These are phyloP conservation scores for Ballota nigra DNA, from an alignment of 257 asterid genomes.

Conservation along the genomic window DNA sequence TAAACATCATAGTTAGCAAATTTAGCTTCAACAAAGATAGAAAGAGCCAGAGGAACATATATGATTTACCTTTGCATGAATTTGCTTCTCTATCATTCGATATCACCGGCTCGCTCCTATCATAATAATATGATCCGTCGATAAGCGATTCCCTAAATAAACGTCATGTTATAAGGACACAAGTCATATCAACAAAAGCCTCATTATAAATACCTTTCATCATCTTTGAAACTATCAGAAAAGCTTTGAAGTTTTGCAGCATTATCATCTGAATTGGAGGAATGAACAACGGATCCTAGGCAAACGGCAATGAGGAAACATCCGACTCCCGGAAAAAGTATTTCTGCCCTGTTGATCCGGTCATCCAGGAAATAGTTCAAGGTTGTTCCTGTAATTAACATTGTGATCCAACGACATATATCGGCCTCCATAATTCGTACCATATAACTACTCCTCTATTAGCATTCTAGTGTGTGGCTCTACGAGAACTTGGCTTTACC, in stretches of 20 bases:
- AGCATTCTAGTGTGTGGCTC: not conserved
- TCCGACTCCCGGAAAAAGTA: constrained; percentile 55
- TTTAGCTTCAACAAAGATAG: no score
- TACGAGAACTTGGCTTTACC: constrained; percentile 27
- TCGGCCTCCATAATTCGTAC: not conserved
- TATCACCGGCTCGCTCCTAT: constrained; percentile 14
- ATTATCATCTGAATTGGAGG: constrained; percentile 42
- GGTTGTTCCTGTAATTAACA: constrained; percentile 38
- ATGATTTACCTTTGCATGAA: constrained; percentile 23
- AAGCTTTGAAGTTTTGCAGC: constrained; percentile 36
- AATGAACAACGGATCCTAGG: constrained; percentile 45
- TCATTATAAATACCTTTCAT: constrained; percentile 3
- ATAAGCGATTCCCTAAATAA: not conserved
- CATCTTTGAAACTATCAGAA: constrained; percentile 4
- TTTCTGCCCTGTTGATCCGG: constrained; percentile 42
- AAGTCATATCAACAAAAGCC: not conserved
- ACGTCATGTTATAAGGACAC: not conserved
- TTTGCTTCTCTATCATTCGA: constrained; percentile 8
- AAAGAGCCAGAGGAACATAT: not conserved
- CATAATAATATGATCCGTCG: not conserved
- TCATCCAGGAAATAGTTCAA: constrained; percentile 47
- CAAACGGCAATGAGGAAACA: constrained; percentile 54
- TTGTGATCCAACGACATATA: not conserved
- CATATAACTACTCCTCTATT: not conserved
- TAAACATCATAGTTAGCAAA: no score